Evolutionary conservation across 2,329 filamentous ascomycete species (phyloP).

Genomic region (Colletotrichum sp.): DNA sequence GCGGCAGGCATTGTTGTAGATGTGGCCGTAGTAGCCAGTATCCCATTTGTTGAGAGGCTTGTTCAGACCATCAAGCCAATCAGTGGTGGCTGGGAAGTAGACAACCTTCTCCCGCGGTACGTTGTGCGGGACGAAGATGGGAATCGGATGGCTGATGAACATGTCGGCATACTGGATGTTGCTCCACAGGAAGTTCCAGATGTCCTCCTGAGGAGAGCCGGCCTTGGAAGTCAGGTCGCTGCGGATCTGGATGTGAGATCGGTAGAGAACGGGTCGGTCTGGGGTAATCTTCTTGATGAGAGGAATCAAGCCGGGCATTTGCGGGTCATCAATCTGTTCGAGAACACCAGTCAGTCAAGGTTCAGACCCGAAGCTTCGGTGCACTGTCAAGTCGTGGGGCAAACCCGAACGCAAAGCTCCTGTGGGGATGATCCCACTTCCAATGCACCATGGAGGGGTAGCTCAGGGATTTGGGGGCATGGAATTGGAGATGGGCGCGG

Average conservation of each 20-base stretch:
- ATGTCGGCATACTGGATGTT: constrained; percentile 74
- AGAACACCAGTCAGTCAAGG: background rate
- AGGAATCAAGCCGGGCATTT: constrained; percentile 81
- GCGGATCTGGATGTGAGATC: constrained; percentile 84
- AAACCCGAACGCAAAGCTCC: background rate
- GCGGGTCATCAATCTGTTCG: constrained; percentile 75
- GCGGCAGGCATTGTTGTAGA: constrained; percentile 71
- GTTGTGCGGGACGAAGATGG: constrained; percentile 72
- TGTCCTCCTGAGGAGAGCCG: constrained; percentile 72
- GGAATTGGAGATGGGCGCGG: background rate
- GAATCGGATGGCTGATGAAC: constrained; percentile 84
- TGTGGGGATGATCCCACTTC: constrained; percentile 9
- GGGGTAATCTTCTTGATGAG: constrained; percentile 75
- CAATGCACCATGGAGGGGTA: constrained; percentile 17
- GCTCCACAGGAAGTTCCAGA: constrained; percentile 79
- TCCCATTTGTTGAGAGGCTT: constrained; percentile 76
- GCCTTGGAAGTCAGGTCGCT: constrained; percentile 70
- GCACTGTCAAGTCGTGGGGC: background rate
- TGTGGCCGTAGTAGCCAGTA: constrained; percentile 73
- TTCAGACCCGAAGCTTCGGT: background rate
- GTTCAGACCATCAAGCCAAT: constrained; percentile 85
- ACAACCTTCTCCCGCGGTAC: constrained; percentile 72
- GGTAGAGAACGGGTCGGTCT: constrained; percentile 78
- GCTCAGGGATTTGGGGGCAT: background rate
- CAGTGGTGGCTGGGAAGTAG: constrained; percentile 81